Evolutionary conservation across 257 asterid genomes (phyloP), one percentile per base, ranked within the genome.

Genomic region (Perilla frutescens): DNA sequence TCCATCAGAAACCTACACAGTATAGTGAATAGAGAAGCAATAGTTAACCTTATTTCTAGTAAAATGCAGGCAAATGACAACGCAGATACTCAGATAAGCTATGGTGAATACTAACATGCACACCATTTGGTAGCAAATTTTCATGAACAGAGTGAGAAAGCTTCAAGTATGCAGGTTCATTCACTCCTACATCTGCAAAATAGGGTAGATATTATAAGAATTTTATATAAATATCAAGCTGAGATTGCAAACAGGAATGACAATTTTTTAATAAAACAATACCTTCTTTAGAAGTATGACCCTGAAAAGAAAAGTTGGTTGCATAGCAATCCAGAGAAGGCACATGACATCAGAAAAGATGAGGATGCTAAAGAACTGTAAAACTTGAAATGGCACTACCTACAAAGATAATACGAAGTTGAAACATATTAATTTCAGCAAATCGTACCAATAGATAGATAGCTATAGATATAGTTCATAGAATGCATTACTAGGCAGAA

Each of bases 101-200:
- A 73, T 55, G 59, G 68, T 75, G 71, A 79, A 58, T 71, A 60
- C 53, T 76, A 75, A 91, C 97, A 93, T 86, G 82, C n/a, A 53
- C 66, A 48, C 62, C 84, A 62, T 58, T 72, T 65, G 87, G 82
- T 37, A 87, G 84, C 84, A 94, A 77, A 66, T 87, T 84, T 77
- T 83, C 87, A 69, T 87, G 79, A 45, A 88, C 96, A 9, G 78
- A 32, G 68, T 90, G 88, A 70, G 90, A 75, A 58, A 94, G 94
- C 70, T 84, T 81, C 69, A 77, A 74, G 75, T 94, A 94, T 43
- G 91, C 96, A n/a, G 95, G 85, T 64, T 87, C 86, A 53, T 84
- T 76, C 69, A 75, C 61, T 70, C 82, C 86, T 66, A 64, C 68
- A 74, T 89, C 96, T 86, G 86, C 55, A 62, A 51, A 67, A 71